Percentiles rank a stretch among this genome's conserved stretches.
These are phyloP conservation scores for Eimeria praecox DNA, from an alignment of 169 alveolate species.

Conservation along the genomic window DNA sequence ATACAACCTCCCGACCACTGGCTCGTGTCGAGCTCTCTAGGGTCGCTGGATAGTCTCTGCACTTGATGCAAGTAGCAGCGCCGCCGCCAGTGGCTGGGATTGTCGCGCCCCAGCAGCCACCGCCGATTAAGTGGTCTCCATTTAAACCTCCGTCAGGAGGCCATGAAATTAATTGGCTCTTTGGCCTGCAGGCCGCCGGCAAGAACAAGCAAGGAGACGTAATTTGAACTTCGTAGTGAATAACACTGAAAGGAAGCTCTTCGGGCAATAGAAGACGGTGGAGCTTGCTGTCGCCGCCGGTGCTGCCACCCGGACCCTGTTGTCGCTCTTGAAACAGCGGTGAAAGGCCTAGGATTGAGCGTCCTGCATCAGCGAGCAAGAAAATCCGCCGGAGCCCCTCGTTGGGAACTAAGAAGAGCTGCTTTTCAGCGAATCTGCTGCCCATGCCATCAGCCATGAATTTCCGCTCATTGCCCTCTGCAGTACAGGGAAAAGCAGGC, in stretches of 20 bases:
- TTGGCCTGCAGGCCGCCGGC: conserved; percentile 44
- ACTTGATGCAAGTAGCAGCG: not conserved
- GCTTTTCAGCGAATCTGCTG: not conserved
- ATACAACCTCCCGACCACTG: not conserved
- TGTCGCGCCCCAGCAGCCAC: not conserved
- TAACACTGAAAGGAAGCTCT: conserved; percentile 25
- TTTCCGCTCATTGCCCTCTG: not conserved
- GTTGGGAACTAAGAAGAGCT: conserved; percentile 40
- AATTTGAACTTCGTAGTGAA: conserved; percentile 60
- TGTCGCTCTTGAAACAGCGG: conserved; percentile 6
- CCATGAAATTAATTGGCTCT: not conserved
- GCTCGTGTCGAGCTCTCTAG: not conserved
- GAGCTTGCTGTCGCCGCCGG: not conserved
- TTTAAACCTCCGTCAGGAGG: not conserved
- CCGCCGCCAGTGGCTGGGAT: not conserved
- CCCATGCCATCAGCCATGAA: not conserved
- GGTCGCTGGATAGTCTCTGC: not conserved
- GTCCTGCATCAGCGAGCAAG: conserved; percentile 71
- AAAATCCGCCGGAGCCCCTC: conserved; percentile 69
- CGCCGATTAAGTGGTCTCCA: not conserved
- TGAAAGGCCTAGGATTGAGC: conserved; percentile 28
- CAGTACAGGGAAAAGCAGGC: conserved; percentile 1
- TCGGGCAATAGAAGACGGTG: conserved; percentile 31
- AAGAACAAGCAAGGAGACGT: conserved; percentile 45
- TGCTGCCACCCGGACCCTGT: not conserved